phyloP scores from a whole-genome alignment of 192 early-diverging fungal genomes.

The Rhizoclosmatium globosum region DNA sequence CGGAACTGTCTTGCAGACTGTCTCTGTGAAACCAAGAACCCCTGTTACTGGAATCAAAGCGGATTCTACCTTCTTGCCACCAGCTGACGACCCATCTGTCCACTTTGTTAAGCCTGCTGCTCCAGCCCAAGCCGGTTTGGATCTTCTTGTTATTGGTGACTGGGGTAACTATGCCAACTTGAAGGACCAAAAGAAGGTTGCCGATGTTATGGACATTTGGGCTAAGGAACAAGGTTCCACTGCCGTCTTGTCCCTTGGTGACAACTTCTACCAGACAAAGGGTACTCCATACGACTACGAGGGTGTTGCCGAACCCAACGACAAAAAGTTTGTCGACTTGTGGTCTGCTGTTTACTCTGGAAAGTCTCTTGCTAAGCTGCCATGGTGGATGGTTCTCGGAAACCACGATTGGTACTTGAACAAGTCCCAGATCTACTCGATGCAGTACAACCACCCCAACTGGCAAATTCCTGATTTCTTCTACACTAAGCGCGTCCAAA shows the following conservation, averaged over 20 bases:
- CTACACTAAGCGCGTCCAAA: constrained; percentile 27
- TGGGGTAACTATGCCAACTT: constrained; percentile 30
- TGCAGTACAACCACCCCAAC: constrained; percentile 16
- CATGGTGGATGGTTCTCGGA: constrained; percentile 24
- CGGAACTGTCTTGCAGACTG: not conserved
- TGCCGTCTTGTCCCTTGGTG: constrained; percentile 24
- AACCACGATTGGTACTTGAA: constrained; percentile 43
- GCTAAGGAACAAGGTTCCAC: constrained; percentile 6
- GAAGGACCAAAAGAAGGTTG: constrained; percentile 11
- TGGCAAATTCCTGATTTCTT: constrained; percentile 37
- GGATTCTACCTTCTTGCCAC: not conserved
- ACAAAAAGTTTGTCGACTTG: constrained; percentile 15
- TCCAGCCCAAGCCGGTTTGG: not conserved
- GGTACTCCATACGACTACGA: constrained; percentile 11
- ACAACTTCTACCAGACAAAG: constrained; percentile 25
- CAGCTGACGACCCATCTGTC: not conserved
- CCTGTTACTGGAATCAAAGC: not conserved
- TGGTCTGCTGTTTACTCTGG: constrained; percentile 14
- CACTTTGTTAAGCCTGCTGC: constrained; percentile 16
- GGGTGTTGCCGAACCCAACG: constrained; percentile 6
- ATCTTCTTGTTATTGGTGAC: constrained; percentile 25
- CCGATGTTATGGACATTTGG: constrained; percentile 23
- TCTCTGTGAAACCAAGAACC: not conserved
- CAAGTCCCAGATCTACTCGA: constrained; percentile 14
- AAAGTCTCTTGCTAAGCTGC: not conserved